Base-by-base conservation (phyloP, 352 stramenopile genomes). In the Globisporangium paddicum region DNA sequence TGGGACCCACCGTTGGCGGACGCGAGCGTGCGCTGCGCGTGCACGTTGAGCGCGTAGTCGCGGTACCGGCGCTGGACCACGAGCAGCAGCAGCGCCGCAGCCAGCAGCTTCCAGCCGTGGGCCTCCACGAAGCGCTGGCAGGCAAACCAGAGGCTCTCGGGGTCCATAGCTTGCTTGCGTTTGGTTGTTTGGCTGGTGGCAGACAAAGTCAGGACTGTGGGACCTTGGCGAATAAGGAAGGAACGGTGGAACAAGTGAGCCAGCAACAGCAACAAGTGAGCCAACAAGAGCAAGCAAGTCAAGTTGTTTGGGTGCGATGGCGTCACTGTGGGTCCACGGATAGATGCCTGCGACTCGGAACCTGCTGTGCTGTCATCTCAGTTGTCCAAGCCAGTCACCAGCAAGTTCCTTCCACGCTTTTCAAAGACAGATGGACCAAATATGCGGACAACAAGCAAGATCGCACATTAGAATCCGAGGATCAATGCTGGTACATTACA, bases 31-130 rank as follows among this genome's bases (percentile, higher is more conserved):
- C 57, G 67, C 52, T 70, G 53, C 9, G 63, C 58, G 58, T 82
- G 68, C 54, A 64, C 64, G 3, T 41, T 64, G 11, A 60, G 62
- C 16, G 64, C 56, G 25, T 71, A 79, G 28, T 58, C 62, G 25
- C 52, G 55, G 54, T 77, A 76, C 42, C 69, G 69, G 28, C 61
- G 40, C 7, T 65, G 60, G 5, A 41, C 50, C 26, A 75, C 30
- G 52, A 72, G 65, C 10, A 77, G 41, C 14, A 80, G 47, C 19
- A 78, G 47, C 7, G 62, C 34, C 0, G 48, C 47, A 42, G 60
- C 48, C 26, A 90, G 64, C 46, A 89, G 53, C 59, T 69, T 73
- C 78, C 77, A 89, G 28, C 78, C 81, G 53, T 89, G 63, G 2
- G 57, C 50, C 65, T 89, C 81, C 5, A 90, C 52, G 47, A 66